Evolutionary conservation across 495 filamentous ascomycete species (phyloP).

Genomic region (Choiromyces venosus): DNA sequence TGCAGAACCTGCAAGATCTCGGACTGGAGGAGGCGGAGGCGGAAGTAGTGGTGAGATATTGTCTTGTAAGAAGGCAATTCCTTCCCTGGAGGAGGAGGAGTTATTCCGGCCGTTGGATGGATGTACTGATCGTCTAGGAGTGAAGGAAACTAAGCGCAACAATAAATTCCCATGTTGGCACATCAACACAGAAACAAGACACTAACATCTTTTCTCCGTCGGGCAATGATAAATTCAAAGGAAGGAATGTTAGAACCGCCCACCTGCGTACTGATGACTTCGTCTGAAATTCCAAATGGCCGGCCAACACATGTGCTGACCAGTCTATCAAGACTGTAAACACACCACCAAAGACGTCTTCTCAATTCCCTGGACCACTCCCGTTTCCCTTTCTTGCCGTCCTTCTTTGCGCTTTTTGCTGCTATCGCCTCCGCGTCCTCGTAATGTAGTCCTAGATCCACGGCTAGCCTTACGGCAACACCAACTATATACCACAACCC

Average conservation of each 20-base stretch:
- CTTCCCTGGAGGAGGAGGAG: slow-evolving; percentile 48
- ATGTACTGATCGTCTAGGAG: slow-evolving; percentile 82
- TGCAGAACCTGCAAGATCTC: slow-evolving; percentile 93
- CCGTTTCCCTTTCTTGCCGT: slow-evolving; percentile 61
- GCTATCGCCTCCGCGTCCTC: slow-evolving; percentile 73
- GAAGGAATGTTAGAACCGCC: slow-evolving; percentile 10
- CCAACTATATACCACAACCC: slow-evolving; percentile 97
- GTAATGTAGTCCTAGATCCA: slow-evolving; percentile 88
- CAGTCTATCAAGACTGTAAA: slow-evolving; percentile 86
- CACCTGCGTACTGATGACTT: slow-evolving; percentile 69
- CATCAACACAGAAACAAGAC: not conserved
- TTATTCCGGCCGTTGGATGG: slow-evolving; percentile 55
- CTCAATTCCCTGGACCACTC: slow-evolving; percentile 85
- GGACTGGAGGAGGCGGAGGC: slow-evolving; percentile 83
- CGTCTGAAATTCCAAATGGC: slow-evolving; percentile 88
- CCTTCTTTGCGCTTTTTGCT: slow-evolving; percentile 47
- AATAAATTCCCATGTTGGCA: slow-evolving; percentile 5
- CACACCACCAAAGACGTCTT: slow-evolving; percentile 91
- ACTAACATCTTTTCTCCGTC: not conserved
- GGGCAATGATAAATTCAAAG: slow-evolving; percentile 4
- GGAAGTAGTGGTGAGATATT: slow-evolving; percentile 85
- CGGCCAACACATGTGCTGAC: slow-evolving; percentile 88
- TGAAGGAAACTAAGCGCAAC: slow-evolving; percentile 68
- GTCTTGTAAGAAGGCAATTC: slow-evolving; percentile 73
- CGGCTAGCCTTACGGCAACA: slow-evolving; percentile 80